Conservation (phyloP, 352 stramenopile species). For the Chrysophaeum taylorii region DNA sequence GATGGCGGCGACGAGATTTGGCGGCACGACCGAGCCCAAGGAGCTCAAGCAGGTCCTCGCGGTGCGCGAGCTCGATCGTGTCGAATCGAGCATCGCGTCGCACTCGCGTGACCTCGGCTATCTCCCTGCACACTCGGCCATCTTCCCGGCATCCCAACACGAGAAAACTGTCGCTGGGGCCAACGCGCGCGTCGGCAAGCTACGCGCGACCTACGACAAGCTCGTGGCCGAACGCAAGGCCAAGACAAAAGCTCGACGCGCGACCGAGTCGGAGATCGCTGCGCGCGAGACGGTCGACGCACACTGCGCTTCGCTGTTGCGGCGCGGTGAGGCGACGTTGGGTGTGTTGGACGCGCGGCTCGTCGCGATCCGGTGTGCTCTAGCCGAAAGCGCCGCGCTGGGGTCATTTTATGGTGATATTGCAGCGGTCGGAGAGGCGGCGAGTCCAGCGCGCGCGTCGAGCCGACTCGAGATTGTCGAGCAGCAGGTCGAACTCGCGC, state of each 20-base stretch:
- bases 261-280: slow-evolving; percentile 11
- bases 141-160: slow-evolving; percentile 14
- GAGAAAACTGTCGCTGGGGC: slow-evolving; percentile 17
- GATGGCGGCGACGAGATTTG: slow-evolving; percentile 8
- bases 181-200: neutral
- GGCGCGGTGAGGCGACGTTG: slow-evolving; percentile 18
- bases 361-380: slow-evolving; percentile 25
- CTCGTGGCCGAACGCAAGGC: slow-evolving; percentile 22
- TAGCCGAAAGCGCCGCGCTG: slow-evolving; percentile 21
- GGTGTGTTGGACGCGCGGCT: slow-evolving; percentile 22
- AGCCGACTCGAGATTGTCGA: slow-evolving; percentile 30
- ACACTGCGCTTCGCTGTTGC: slow-evolving; percentile 10
- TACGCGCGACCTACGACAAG: slow-evolving; percentile 17
- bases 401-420: slow-evolving; percentile 29
- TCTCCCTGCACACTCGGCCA: slow-evolving; percentile 2
- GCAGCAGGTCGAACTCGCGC: slow-evolving; percentile 28
- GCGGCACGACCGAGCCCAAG: slow-evolving; percentile 12
- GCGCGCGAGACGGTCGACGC: slow-evolving; percentile 24
- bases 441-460: slow-evolving; percentile 20
- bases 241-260: slow-evolving; percentile 18
- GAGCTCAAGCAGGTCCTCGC: slow-evolving; percentile 10
- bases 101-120: slow-evolving; percentile 11
- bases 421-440: neutral
- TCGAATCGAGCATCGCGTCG: neutral
- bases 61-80: slow-evolving; percentile 10